Evolutionary conservation across 768 basidiomycete genomes (phyloP), one percentile per base, ranked within the genome.

Genomic region (Fistulinella prunicolor): DNA sequence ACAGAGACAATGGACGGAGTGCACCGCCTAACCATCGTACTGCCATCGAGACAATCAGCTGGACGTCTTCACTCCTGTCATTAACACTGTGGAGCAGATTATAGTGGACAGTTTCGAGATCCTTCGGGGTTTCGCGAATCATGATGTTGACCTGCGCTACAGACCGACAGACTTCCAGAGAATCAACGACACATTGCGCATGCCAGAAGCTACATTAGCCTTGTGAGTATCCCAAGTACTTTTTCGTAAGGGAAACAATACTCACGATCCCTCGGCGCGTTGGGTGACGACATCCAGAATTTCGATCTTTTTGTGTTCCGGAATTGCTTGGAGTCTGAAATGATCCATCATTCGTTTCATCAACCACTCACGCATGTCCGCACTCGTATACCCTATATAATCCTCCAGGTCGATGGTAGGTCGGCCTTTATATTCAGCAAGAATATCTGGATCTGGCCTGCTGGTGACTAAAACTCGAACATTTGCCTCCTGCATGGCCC

Each of bases 151-250:
- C 57, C 34, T 58, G 53, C 9, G 48, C 54, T 24, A 65, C 55
- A 16, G 60, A 63, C 37, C 55, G 60, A 44, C 62, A 64, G 20
- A 50, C 45, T 32, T 54, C 61, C 29, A 64, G 40, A 17, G 62
- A 65, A 47, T 63, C 63, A 12, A 63, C 29, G 12, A 60, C 8
- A 38, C 62, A 63, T 24, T 65, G 62, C n/a, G 60, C 62, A 28
- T 55, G 55, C 60, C 62, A 64, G 24, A 63, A 63, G 20, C 63
- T 63, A 28, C 10, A 39, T 13, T 19, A 16, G 19, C 26, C 9
- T n/a, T 37, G 26, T 53, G 16, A 60, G 20, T 23, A 24, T 16
- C n/a, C n/a, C n/a, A n/a, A 9, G 20, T 22, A 13, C 9, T 19
- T 20, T 42, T 20, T 34, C 8, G 32, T 9, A 29, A 14, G 28